A percentile compares a stretch with the other conserved stretches of the same genome.
Evolutionary conservation across 805 yeast species (phyloP).

Genomic region (Barnettozyma vustinii): DNA sequence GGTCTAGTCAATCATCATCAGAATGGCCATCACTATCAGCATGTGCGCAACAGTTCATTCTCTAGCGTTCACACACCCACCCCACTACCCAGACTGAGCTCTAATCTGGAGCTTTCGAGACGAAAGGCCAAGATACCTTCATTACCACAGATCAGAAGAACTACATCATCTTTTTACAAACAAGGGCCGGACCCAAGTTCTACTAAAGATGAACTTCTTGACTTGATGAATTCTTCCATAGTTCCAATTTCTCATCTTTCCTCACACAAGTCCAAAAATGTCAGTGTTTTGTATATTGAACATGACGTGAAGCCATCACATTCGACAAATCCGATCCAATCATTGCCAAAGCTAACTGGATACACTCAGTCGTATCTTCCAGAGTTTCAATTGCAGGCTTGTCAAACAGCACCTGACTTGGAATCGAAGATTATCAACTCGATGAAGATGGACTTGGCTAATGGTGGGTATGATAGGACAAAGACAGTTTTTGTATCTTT

Average conservation of each 20-base stretch:
- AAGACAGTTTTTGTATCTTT: slow-evolving; percentile 30
- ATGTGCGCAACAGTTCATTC: slow-evolving; percentile 20
- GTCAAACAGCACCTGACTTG: slow-evolving; percentile 44
- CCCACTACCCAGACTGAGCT: slow-evolving; percentile 1
- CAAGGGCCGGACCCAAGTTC: slow-evolving; percentile 6
- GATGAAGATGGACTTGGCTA: slow-evolving; percentile 46
- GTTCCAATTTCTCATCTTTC: slow-evolving; percentile 10
- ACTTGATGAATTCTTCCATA: slow-evolving; percentile 14
- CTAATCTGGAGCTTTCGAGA: slow-evolving; percentile 1
- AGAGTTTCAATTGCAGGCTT: slow-evolving; percentile 43
- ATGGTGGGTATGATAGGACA: slow-evolving; percentile 13
- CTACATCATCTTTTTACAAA: slow-evolving; percentile 10
- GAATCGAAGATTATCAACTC: slow-evolving; percentile 43
- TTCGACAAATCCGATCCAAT: not conserved
- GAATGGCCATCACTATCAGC: slow-evolving; percentile 1
- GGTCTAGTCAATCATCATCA: slow-evolving; percentile 2
- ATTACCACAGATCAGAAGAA: slow-evolving; percentile 25
- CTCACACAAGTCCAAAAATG: slow-evolving; percentile 16
- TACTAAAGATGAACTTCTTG: slow-evolving; percentile 8
- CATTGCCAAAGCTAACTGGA: slow-evolving; percentile 27
- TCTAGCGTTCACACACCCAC: slow-evolving; percentile 8
- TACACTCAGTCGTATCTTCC: slow-evolving; percentile 22
- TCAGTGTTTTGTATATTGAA: slow-evolving; percentile 26
- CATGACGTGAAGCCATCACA: slow-evolving; percentile 1
- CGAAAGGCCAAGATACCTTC: slow-evolving; percentile 25